A percentile compares a stretch with the other conserved stretches of the same genome.
These are phyloP conservation scores for Pleurotus cornucopiae DNA, from an alignment of 768 basidiomycete genomes.

Conservation along the genomic window DNA sequence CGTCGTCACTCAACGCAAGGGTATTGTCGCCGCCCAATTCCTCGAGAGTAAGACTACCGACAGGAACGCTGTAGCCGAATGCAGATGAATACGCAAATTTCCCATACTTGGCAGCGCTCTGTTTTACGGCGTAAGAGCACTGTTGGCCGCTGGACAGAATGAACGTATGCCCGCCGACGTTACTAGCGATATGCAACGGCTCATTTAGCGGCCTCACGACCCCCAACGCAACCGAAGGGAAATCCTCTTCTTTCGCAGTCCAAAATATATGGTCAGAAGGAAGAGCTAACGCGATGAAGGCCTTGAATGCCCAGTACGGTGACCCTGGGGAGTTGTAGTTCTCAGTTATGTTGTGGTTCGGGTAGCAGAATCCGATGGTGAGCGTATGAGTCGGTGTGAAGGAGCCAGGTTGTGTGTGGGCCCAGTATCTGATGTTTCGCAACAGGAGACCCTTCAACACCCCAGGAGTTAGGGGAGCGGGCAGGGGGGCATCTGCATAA, in stretches of 20 bases:
- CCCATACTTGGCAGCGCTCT: conserved; percentile 76
- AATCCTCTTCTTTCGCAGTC: conserved; percentile 61
- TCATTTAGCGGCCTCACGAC: conserved; percentile 51
- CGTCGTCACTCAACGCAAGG: conserved; percentile 66
- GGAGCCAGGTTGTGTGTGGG: conserved; percentile 51
- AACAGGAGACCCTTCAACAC: conserved; percentile 70
- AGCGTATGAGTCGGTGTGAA: conserved; percentile 62
- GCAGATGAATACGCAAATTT: conserved; percentile 75
- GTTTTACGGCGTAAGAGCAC: conserved; percentile 75
- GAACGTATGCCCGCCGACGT: conserved; percentile 62
- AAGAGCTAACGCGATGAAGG: conserved; percentile 63
- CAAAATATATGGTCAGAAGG: conserved; percentile 71
- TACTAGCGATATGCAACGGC: conserved; percentile 65
- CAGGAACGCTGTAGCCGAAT: conserved; percentile 74
- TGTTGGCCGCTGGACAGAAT: conserved; percentile 75
- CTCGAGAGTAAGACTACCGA: conserved; percentile 62
- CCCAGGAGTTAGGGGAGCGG: conserved; percentile 71
- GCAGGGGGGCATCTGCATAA: conserved; percentile 65
- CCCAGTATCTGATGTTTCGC: conserved; percentile 71
- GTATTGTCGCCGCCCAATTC: conserved; percentile 70
- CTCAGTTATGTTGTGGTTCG: conserved; percentile 72
- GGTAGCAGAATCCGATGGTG: conserved; percentile 68
- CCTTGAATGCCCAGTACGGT: conserved; percentile 81
- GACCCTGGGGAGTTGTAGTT: conserved; percentile 80
- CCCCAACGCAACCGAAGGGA: conserved; percentile 44